Evolutionary conservation across 768 basidiomycete genomes (phyloP).

Genomic region (Boletellus ananas): DNA sequence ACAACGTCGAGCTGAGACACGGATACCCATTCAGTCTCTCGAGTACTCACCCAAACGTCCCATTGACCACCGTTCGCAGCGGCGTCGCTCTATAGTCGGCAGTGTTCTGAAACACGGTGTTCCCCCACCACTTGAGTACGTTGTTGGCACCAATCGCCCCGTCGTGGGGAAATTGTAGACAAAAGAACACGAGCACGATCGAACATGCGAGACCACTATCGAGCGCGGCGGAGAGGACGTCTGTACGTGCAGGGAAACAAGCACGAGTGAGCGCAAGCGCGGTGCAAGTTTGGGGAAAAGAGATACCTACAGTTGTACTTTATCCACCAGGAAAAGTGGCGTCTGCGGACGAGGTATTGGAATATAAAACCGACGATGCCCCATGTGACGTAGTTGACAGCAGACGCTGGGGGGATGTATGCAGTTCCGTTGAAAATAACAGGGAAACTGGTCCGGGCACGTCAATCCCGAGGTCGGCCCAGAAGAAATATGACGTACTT

Average conservation of each 20-base stretch:
- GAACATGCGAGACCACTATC: constrained; percentile 66
- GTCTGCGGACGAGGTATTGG: constrained; percentile 58
- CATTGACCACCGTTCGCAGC: constrained; percentile 4
- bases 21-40: neutral
- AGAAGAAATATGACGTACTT: constrained; percentile 42
- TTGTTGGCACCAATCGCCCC: constrained; percentile 54
- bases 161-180: constrained; percentile 58
- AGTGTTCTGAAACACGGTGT: constrained; percentile 21
- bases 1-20: neutral
- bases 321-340: constrained; percentile 67
- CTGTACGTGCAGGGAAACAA: constrained; percentile 14
- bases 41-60: constrained; percentile 30
- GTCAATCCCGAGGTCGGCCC: neutral
- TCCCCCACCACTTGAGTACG: constrained; percentile 67
- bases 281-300: constrained; percentile 7
- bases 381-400: constrained; percentile 66
- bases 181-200: constrained; percentile 55
- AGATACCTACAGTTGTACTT: constrained; percentile 41
- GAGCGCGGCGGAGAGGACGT: constrained; percentile 68
- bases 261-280: neutral
- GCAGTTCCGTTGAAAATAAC: constrained; percentile 57
- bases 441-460: constrained; percentile 34
- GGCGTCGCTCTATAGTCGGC: constrained; percentile 16
- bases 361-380: constrained; percentile 63
- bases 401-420: constrained; percentile 61